Percentiles rank a stretch among this genome's conserved stretches.
Evolutionary conservation across 1,139 yeast species (phyloP).

Genomic region (Blastobotrys illinoisensis): DNA sequence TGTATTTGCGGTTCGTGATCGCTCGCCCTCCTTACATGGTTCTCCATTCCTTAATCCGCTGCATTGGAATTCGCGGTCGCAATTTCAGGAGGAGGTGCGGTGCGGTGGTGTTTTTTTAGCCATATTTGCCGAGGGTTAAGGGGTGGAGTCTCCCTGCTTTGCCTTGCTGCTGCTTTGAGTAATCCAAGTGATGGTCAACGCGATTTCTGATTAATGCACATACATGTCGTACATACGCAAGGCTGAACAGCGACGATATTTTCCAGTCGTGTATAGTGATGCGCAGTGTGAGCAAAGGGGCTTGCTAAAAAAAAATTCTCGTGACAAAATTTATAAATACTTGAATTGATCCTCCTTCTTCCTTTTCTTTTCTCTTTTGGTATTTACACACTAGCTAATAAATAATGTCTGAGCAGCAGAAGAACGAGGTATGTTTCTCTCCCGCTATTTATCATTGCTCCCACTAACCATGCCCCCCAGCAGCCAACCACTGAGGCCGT

Average conservation of each 20-base stretch:
- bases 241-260: background rate
- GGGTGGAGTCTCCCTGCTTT: background rate
- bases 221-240: background rate
- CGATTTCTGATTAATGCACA: background rate
- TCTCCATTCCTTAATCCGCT: background rate
- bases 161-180: background rate
- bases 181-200: background rate
- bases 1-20: background rate
- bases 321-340: conserved; percentile 5
- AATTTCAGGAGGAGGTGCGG: background rate
- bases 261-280: background rate
- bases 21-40: background rate
- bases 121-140: background rate
- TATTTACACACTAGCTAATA: background rate
- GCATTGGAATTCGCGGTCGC: background rate
- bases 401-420: conserved; percentile 9
- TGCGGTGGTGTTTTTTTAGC: background rate
- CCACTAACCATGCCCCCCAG: background rate
- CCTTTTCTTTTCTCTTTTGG: conserved; percentile 2
- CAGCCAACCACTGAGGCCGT: conserved; percentile 13
- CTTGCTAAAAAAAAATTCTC: conserved; percentile 3
- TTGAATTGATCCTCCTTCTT: conserved; percentile 1
- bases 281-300: background rate
- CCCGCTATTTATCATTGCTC: too few relatives aligned
- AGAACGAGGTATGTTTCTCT: conserved; percentile 8